Conservation (phyloP, 1,139 yeast genomes). For the Taiozyma sp. region DNA sequence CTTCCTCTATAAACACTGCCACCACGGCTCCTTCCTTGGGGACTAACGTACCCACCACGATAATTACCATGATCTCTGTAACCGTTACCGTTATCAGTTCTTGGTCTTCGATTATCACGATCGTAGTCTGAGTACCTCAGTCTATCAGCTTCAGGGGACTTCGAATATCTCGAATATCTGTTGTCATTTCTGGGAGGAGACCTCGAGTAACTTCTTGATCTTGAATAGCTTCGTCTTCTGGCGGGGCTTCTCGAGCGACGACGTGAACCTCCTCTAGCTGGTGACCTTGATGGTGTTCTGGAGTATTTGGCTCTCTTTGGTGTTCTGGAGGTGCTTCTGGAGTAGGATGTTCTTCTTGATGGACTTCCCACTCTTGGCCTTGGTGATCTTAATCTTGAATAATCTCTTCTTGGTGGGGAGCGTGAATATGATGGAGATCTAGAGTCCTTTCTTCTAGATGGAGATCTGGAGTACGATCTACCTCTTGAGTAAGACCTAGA, state of each 20-base stretch:
- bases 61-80: slow-evolving; percentile 2
- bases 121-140: neutral
- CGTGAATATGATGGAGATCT: slow-evolving; percentile 2
- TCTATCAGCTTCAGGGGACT: neutral
- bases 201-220: neutral
- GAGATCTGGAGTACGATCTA: slow-evolving; percentile 8
- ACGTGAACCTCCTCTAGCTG: neutral
- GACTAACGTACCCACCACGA: neutral
- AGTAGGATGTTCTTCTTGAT: slow-evolving; percentile 3
- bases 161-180: neutral
- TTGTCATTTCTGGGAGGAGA: neutral
- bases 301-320: slow-evolving; percentile 3
- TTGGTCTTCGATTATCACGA: neutral
- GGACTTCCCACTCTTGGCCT: neutral
- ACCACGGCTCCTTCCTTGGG: too few relatives aligned
- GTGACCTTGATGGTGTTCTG: slow-evolving; percentile 7
- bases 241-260: slow-evolving; percentile 2
- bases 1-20: neutral
- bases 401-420: neutral
- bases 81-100: neutral
- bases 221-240: neutral
- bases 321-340: slow-evolving; percentile 1
- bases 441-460: slow-evolving; percentile 3
- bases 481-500: slow-evolving; percentile 8
- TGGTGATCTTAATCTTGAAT: neutral